Conservation (phyloP, 129 eudicot species). For the Pseudognaphalium luteoalbum region DNA sequence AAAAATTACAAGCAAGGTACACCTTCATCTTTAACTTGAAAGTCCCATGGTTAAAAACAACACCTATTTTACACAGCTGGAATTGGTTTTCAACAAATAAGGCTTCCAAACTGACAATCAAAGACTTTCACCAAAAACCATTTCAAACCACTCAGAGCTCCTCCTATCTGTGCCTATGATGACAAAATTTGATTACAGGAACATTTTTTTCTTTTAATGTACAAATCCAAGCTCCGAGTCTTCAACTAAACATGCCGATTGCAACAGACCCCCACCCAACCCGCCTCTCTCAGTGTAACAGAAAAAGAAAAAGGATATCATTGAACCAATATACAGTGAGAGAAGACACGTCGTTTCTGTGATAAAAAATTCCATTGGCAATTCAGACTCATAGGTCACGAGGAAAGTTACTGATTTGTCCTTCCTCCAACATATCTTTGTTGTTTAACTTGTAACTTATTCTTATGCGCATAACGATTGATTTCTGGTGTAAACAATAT, state of each 20-base stretch:
- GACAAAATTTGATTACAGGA: conserved; percentile 41
- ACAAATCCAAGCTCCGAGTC: conserved; percentile 33
- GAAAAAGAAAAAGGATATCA: conserved; percentile 13
- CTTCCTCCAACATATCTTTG: conserved; percentile 86
- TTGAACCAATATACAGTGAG: conserved; percentile 21
- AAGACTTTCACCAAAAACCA: conserved; percentile 17
- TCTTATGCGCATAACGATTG: conserved; percentile 88
- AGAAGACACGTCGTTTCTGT: conserved; percentile 13
- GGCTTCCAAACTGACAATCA: conserved; percentile 15
- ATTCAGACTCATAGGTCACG: conserved; percentile 52
- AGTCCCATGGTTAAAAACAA: conserved; percentile 7
- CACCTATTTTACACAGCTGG: conserved; percentile 20
- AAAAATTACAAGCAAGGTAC: conserved; percentile 16
- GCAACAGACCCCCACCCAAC: conserved; percentile 6
- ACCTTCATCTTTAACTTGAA: conserved; percentile 17
- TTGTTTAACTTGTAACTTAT: conserved; percentile 70
- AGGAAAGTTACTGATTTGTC: conserved; percentile 91
- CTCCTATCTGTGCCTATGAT: conserved; percentile 30
- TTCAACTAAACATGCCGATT: conserved; percentile 14
- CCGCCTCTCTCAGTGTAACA: conserved; percentile 20
- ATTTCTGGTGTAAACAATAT: conserved; percentile 50
- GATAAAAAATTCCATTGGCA: conserved; percentile 1
- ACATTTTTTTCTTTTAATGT: conserved; percentile 36
- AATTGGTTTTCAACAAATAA: conserved; percentile 17
- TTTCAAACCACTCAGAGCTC: conserved; percentile 24